Percentiles rank a stretch among this genome's conserved stretches.
Conservation (phyloP, 257 asterid genomes). For the Solanum rostratum region DNA sequence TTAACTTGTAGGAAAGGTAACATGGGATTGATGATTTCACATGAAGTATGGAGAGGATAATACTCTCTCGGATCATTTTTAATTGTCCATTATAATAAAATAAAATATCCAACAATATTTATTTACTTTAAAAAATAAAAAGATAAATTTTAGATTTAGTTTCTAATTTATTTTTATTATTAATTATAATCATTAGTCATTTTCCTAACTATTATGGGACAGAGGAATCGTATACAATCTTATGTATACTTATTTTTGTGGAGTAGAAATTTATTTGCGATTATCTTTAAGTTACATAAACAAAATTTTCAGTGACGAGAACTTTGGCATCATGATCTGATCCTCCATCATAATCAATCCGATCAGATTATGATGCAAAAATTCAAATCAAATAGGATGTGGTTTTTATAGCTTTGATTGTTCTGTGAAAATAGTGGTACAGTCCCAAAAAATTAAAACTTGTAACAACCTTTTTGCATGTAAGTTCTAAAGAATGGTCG, state of each 20-base stretch:
- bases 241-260: too few relatives aligned
- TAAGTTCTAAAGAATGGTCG: neutral
- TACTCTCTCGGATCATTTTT: too few relatives aligned
- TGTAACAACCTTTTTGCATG: neutral
- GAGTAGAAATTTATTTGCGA: too few relatives aligned
- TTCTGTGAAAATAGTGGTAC: neutral
- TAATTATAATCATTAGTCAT: too few relatives aligned
- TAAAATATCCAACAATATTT: too few relatives aligned
- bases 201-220: too few relatives aligned
- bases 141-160: too few relatives aligned
- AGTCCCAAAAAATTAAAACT: neutral
- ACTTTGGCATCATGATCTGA: neutral
- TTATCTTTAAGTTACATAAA: neutral
- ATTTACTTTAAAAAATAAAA: too few relatives aligned
- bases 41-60: neutral
- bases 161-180: too few relatives aligned
- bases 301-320: neutral
- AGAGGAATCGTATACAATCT: too few relatives aligned
- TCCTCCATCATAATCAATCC: neutral
- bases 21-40: neutral
- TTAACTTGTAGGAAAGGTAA: neutral
- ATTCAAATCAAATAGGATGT: neutral
- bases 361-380: neutral
- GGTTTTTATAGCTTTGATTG: neutral
- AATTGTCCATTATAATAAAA: too few relatives aligned